Base-by-base conservation (phyloP, 2,329 filamentous ascomycete genomes). In the Fulvia fulva region DNA sequence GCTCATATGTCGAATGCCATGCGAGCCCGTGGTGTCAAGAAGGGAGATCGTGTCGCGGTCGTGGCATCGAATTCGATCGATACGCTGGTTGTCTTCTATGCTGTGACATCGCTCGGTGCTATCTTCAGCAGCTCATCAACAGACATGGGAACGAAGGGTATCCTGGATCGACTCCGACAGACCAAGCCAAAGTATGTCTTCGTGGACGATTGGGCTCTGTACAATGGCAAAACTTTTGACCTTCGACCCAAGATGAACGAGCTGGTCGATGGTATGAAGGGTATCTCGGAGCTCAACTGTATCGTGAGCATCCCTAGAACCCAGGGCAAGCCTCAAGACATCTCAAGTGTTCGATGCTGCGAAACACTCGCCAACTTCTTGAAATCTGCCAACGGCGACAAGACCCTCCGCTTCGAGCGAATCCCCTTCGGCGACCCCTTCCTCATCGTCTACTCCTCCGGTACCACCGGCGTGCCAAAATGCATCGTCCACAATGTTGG, bases 401-500 rank as follows among this genome's bases (percentile, higher is more conserved):
- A 74, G 5, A 68, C 73, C 19, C 65, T 83, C 0, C 74, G 77
- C 1, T 87, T 91, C 59, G 80, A 81, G 41, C 80, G 85, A 41
- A 76, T 90, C 5, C 80, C 74, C 0, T 94, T 92, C 70, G 79
- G 86, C 26, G 88, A 93, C 62, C 90, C 91, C 0, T 87, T 90
- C 73, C 75, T 93, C 32, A 82, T 95, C 34, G 69, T 72, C 9
- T 95, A 91, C 68, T 83, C 87, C 0, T 89, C 86, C 1, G 90
- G 90, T 1, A 95, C 90, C 0, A 95, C 91, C 0, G 90, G 91
- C 3, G 84, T 83, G 21, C 91, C 91, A 12, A 95, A 95, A 69
- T 91, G 89, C 59, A 94, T 95, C 62, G 89, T 93, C 2, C 91
- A 96, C 71, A 87, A 85, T 1, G 81, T 84, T 1, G 88, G 88